Base-by-base conservation (phyloP, 2,329 filamentous ascomycete genomes). In the Xylaria sp. region DNA sequence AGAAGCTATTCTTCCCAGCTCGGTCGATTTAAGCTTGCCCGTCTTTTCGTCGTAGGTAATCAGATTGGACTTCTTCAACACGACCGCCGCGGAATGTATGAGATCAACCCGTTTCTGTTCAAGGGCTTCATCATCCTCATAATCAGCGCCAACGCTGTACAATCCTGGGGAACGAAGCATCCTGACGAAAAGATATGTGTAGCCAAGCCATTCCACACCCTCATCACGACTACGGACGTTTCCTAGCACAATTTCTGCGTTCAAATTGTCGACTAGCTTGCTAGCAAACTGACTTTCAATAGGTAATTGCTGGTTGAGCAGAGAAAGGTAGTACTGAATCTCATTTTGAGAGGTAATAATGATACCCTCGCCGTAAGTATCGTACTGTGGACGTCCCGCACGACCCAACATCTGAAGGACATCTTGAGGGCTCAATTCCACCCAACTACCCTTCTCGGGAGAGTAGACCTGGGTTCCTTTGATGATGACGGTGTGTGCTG, bases 381-480 rank as follows among this genome's bases (percentile, higher is more conserved):
- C 95, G 74, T 92, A 99, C 73, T 99, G 96, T 28, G 95, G 95
- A 69, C 95, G 88, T 75, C 95, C 95, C 57, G 95, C 96, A 84
- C 95, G 93, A 73, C 95, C 95, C 72, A 99, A 88, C 96, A 99
- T 99, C 77, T 99, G 95, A 53, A 99, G 83, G 37, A 99, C 94
- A 79, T 99, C 95, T 76, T 99, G 95, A 12, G 95, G 95, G 73
- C 94, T 97, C 57, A 99, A 80, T 76, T 99, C 96, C 19, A 99
- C 94, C 94, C 95, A 99, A 77, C 92, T 95, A 81, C 95, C 95
- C 81, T 97, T 98, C 76, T 99, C 95, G 0, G 95, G 95, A 0
- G 95, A 98, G 79, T 99, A 99, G 19, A 99, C 90, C 74, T 97
- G 93, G 0, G 95, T 99, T 58, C 95, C 95, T 79, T 99, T 99